These are phyloP conservation scores for Trichoderma sp. DNA, from an alignment of 2,329 filamentous ascomycete species.

Conservation along the genomic window DNA sequence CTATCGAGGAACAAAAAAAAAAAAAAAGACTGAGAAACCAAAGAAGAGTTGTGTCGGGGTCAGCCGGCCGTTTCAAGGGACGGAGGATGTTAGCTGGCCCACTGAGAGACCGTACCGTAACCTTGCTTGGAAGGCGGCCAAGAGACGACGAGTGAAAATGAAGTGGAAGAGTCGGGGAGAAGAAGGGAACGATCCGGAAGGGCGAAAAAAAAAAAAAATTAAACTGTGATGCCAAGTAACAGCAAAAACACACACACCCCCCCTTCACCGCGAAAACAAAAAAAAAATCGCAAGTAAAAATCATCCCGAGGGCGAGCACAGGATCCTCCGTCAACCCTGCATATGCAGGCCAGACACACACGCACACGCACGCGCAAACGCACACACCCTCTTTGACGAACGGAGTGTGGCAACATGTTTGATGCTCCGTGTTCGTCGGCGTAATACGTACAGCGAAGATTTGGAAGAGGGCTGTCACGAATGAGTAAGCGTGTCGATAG, in stretches of 20 bases:
- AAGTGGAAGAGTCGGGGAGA: background rate
- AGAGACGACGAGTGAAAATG: background rate
- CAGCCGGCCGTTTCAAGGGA: background rate
- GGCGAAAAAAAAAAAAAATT: background rate
- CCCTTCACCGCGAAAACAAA: background rate
- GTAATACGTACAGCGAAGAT: too few relatives aligned
- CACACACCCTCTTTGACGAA: background rate
- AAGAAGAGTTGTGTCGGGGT: too few relatives aligned
- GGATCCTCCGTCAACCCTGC: background rate
- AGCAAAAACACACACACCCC: too few relatives aligned
- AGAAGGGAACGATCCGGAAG: background rate
- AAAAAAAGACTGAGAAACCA: background rate
- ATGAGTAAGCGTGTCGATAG: background rate
- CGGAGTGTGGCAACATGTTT: background rate
- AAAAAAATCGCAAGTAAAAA: background rate
- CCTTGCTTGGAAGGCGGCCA: constrained; percentile 8
- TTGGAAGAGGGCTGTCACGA: background rate
- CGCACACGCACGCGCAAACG: background rate
- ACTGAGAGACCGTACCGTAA: constrained; percentile 5
- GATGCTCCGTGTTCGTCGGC: background rate
- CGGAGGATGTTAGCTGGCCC: constrained; percentile 2
- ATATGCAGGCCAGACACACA: background rate
- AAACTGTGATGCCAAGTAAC: background rate
- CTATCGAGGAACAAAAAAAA: background rate
- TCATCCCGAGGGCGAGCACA: too few relatives aligned